A percentile compares a stretch with the other conserved stretches of the same genome.
Evolutionary conservation across 768 basidiomycete genomes (phyloP).

Genomic region (Boletus bicolor): DNA sequence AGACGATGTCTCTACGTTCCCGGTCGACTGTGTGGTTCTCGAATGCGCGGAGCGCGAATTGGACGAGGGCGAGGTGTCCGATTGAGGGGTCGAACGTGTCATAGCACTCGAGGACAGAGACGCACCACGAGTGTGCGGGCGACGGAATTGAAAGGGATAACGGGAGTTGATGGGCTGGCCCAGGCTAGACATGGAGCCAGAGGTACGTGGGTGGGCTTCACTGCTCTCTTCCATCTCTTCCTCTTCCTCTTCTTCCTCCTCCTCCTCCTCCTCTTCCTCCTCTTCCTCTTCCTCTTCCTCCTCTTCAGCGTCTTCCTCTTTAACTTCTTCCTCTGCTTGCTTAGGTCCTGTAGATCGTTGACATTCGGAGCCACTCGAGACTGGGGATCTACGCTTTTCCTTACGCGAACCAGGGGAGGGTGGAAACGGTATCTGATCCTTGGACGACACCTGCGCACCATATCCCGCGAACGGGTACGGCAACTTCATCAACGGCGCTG

Average conservation of each 20-base stretch:
- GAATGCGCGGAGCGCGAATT: conserved; percentile 41
- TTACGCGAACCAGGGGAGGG: conserved; percentile 49
- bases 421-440: conserved; percentile 75
- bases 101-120: conserved; percentile 39
- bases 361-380: conserved; percentile 28
- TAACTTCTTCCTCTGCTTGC: conserved; percentile 23
- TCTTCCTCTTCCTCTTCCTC: conserved; percentile 28
- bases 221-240: conserved; percentile 39
- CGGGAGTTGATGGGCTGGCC: conserved; percentile 72
- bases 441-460: conserved; percentile 58
- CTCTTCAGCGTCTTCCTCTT: conserved; percentile 16
- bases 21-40: conserved; percentile 55
- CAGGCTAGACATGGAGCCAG: conserved; percentile 82
- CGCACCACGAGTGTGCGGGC: conserved; percentile 40
- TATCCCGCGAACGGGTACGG: conserved; percentile 73
- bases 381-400: conserved; percentile 33
- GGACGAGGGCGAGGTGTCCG: conserved; percentile 37
- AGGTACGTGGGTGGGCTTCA: conserved; percentile 61
- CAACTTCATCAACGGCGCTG: conserved; percentile 45
- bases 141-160: conserved; percentile 68
- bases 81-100: conserved; percentile 39
- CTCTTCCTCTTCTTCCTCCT: conserved; percentile 41
- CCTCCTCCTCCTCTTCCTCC: conserved; percentile 37
- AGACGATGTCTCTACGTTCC: conserved; percentile 54
- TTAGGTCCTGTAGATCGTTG: conserved; percentile 30